These are phyloP conservation scores for Myrica gale DNA, from an alignment of 306 rosid species.

Conservation along the genomic window DNA sequence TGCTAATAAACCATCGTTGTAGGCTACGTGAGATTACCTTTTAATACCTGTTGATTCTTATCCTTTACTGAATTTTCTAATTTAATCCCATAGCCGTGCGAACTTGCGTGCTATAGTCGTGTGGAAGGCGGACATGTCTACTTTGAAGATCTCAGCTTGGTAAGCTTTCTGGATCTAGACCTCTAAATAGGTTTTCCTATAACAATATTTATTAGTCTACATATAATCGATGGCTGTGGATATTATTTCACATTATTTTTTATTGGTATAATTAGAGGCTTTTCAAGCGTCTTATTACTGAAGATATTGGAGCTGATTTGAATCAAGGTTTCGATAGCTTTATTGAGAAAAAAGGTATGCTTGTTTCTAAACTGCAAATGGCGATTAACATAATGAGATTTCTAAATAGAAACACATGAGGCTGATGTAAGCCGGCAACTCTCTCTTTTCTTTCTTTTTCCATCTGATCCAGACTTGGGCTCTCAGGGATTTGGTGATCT, in stretches of 20 bases:
- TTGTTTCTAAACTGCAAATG: background rate
- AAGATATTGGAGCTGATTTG: slow-evolving; percentile 86
- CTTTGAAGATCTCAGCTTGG: slow-evolving; percentile 86
- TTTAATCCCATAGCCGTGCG: slow-evolving; percentile 65
- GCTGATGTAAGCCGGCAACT: slow-evolving; percentile 21
- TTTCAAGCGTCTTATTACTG: slow-evolving; percentile 84
- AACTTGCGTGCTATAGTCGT: slow-evolving; percentile 84
- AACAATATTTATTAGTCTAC: background rate
- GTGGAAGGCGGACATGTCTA: slow-evolving; percentile 82
- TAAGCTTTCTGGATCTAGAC: slow-evolving; percentile 38
- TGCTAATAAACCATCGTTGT: background rate
- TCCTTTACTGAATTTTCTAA: slow-evolving; percentile 18
- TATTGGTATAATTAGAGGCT: slow-evolving; percentile 62
- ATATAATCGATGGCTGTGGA: slow-evolving; percentile 12
- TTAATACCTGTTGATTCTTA: background rate
- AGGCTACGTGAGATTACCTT: background rate
- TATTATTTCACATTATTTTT: background rate
- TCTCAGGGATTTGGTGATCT: slow-evolving; percentile 90
- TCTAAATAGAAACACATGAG: slow-evolving; percentile 3
- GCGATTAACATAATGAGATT: background rate
- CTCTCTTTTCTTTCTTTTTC: slow-evolving; percentile 13
- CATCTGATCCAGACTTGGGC: slow-evolving; percentile 62
- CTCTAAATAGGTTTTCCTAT: background rate
- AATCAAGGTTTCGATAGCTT: slow-evolving; percentile 84
- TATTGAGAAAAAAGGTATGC: slow-evolving; percentile 62